A percentile compares a stretch with the other conserved stretches of the same genome.
These are phyloP conservation scores for Leptographium wingfieldii DNA, from an alignment of 2,329 filamentous ascomycete species.

Conservation along the genomic window DNA sequence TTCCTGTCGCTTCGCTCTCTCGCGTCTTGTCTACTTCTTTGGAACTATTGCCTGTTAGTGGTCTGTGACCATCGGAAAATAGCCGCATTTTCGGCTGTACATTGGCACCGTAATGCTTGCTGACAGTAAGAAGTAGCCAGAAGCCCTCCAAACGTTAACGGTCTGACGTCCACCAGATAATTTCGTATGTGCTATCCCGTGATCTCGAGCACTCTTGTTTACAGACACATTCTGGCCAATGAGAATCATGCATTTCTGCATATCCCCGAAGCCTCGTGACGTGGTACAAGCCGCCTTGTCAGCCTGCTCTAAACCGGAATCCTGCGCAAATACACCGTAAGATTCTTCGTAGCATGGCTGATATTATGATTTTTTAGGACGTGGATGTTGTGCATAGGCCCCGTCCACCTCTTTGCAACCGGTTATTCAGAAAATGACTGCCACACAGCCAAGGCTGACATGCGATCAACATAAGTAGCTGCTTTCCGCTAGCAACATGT, in stretches of 20 bases:
- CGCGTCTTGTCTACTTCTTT: too few species aligned
- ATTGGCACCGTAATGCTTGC: background rate
- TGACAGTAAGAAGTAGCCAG: background rate
- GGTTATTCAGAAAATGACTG: too few species aligned
- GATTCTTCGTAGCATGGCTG: too few species aligned
- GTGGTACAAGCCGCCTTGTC: background rate
- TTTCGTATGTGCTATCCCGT: background rate
- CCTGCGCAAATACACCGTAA: too few species aligned
- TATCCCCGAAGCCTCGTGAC: background rate
- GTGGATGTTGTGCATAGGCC: too few species aligned
- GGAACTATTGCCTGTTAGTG: too few species aligned
- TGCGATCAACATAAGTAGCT: too few species aligned
- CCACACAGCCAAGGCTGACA: too few species aligned
- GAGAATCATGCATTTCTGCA: background rate
- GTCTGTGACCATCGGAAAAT: background rate
- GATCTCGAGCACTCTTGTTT: background rate
- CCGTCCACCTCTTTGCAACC: too few species aligned
- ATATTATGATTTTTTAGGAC: too few species aligned
- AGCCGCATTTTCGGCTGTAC: background rate
- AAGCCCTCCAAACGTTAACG: background rate
- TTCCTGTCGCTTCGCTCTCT: background rate
- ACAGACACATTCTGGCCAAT: background rate
- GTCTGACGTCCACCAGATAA: background rate
- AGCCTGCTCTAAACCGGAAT: too few species aligned
- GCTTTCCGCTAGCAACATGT: too few species aligned